Evolutionary conservation across 352 stramenopile genomes (phyloP).

Genomic region (Globisporangium takayamanum): DNA sequence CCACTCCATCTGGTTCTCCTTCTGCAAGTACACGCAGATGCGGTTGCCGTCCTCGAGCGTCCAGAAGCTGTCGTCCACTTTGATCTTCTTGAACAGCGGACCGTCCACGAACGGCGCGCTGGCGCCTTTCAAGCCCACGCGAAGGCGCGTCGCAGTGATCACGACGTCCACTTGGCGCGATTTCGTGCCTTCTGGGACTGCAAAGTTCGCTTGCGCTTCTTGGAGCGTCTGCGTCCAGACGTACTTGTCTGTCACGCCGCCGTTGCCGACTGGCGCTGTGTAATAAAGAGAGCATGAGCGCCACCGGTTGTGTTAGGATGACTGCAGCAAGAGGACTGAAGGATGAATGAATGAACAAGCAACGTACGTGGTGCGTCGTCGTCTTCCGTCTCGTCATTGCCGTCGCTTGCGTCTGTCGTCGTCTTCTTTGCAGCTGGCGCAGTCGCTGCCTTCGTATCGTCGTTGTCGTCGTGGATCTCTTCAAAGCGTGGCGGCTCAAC

Average conservation of each 20-base stretch:
- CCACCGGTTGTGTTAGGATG: too few species aligned
- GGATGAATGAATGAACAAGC: background rate
- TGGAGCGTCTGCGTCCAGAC: slow-evolving; percentile 97
- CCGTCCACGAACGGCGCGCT: slow-evolving; percentile 81
- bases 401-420: background rate
- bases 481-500: slow-evolving; percentile 63
- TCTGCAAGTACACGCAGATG: slow-evolving; percentile 93
- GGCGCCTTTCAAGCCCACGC: slow-evolving; percentile 79
- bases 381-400: slow-evolving; percentile 35
- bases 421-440: slow-evolving; percentile 14
- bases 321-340: too few species aligned
- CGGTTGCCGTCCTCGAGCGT: slow-evolving; percentile 91
- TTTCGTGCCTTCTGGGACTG: slow-evolving; percentile 91
- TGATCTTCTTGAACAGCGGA: slow-evolving; percentile 92
- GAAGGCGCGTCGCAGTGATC: slow-evolving; percentile 89
- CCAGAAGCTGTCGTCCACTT: slow-evolving; percentile 99
- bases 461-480: slow-evolving; percentile 65
- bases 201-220: slow-evolving; percentile 91
- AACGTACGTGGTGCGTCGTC: slow-evolving; percentile 58
- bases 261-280: slow-evolving; percentile 91
- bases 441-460: slow-evolving; percentile 1
- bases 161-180: slow-evolving; percentile 90
- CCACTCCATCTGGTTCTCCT: slow-evolving; percentile 99
- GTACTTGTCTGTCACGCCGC: slow-evolving; percentile 91
- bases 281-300: too few species aligned